These are phyloP conservation scores for Umbelopsis sp. DNA, from an alignment of 192 early-diverging fungal species.

Conservation along the genomic window DNA sequence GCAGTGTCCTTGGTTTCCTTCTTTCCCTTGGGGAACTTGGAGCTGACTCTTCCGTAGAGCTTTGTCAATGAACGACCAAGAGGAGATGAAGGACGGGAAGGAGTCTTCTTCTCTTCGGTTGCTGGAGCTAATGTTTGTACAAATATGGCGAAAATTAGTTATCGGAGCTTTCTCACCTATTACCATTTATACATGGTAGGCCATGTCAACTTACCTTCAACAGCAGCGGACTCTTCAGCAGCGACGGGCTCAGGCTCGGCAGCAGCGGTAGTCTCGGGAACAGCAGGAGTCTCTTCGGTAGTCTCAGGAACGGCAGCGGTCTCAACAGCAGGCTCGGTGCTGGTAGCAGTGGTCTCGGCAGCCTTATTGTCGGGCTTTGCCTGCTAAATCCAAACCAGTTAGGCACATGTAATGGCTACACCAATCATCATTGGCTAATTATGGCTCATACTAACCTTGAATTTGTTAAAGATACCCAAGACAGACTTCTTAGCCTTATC, in stretches of 20 bases:
- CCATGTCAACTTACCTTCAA: not conserved
- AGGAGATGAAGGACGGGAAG: slow-evolving; percentile 15
- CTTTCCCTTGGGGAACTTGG: slow-evolving; percentile 17
- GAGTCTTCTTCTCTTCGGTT: slow-evolving; percentile 14
- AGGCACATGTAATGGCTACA: no score
- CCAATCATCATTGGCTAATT: not conserved
- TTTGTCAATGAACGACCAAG: slow-evolving; percentile 12
- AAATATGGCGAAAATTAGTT: not conserved
- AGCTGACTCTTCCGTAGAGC: slow-evolving; percentile 14
- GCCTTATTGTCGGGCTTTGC: not conserved
- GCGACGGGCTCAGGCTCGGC: slow-evolving; percentile 18
- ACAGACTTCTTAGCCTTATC: slow-evolving; percentile 22
- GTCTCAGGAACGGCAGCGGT: not conserved
- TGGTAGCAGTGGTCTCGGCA: not conserved
- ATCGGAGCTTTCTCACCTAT: not conserved
- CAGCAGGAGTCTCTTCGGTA: slow-evolving; percentile 1
- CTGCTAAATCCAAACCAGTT: no score
- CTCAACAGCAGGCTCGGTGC: slow-evolving; percentile 1
- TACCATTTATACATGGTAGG: slow-evolving; percentile 1
- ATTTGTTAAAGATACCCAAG: slow-evolving; percentile 13
- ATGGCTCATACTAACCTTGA: not conserved
- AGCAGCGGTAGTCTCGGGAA: not conserved
- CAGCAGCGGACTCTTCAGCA: slow-evolving; percentile 15
- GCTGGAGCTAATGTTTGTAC: not conserved
- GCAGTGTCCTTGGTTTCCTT: slow-evolving; percentile 9